Evolutionary conservation across 306 rosid genomes (phyloP).

Genomic region (Leucaena leucocephala): DNA sequence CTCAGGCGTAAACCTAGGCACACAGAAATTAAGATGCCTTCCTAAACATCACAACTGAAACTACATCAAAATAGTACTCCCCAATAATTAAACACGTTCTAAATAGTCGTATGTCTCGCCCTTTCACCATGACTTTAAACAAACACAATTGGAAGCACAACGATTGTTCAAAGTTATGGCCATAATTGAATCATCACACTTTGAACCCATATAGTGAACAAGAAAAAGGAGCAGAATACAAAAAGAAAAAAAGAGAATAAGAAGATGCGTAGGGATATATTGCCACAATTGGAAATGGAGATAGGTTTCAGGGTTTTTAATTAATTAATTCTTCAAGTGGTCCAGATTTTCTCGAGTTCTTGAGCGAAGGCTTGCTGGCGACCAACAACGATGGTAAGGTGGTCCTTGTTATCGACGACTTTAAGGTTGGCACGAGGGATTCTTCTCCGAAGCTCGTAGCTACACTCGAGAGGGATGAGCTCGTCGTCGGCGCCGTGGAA

Average conservation of each 20-base stretch:
- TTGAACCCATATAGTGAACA: neutral
- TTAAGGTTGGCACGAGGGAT: conserved; percentile 72
- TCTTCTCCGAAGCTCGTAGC: conserved; percentile 56
- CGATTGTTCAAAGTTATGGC: too few species aligned
- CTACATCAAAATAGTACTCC: too few species aligned
- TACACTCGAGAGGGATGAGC: conserved; percentile 79
- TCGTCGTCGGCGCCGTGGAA: conserved; percentile 83
- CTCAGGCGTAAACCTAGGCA: too few species aligned
- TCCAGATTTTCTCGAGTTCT: conserved; percentile 87
- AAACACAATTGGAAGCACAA: too few species aligned
- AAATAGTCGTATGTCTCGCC: too few species aligned
- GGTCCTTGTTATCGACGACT: conserved; percentile 77
- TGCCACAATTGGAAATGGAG: neutral
- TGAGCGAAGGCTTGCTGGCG: conserved; percentile 73
- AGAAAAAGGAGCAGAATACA: neutral
- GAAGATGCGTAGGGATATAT: neutral
- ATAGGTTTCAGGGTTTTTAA: neutral
- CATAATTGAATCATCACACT: too few species aligned
- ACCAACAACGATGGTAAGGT: conserved; percentile 87
- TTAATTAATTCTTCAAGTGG: neutral
- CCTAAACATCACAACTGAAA: too few species aligned
- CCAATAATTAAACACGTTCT: too few species aligned
- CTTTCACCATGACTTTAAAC: too few species aligned
- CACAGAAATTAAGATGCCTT: too few species aligned
- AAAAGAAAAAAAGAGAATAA: too few species aligned